Base-by-base conservation (phyloP, 2,329 filamentous ascomycete species). In the Corniculantispora saksenae region DNA sequence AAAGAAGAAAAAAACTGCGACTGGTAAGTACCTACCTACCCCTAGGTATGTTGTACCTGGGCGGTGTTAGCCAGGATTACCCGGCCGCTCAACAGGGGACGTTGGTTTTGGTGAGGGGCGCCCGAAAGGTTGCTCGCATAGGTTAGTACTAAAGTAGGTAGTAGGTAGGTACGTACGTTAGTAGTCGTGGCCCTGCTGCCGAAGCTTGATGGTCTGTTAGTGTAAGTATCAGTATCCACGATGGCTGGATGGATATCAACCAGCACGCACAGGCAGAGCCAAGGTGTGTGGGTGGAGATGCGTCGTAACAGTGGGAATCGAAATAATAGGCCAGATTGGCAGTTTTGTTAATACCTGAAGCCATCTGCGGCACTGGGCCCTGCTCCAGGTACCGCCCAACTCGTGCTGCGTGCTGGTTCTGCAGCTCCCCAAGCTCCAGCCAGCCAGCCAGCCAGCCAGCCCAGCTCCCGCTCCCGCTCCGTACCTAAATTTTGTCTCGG, bases 401-500 rank as follows among this genome's bases (percentile, higher is more conserved):
- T 13, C 9, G 38, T 13, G 38, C 38, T 43, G 38, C 8, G 8
- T 54, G 27, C 19, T 29, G 51, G 45, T 21, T n/a, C n/a, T 55
- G 51, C 7, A 17, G 51, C 50, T 53, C 25, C 9, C 23, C 27
- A 25, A 29, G 43, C 54, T 45, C 54, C 17, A 13, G 23, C 55
- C 47, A 19, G 17, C 17, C 27, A 15, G 47, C 40, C 40, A 29
- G 61, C 61, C 48, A 29, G 9, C 23, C 6, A 9, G 13, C 19
- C 19, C 47, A 50, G 47, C 60, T 40, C 45, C 51, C 32, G 29
- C 43, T 50, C 8, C 17, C n/a, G 45, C 29, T 61, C 4, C 25
- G 1, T 61, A 43, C 19, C 47, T 48, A 63, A 63, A 50, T 63
- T 57, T n/a, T 40, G 60, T 57, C 27, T 48, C 43, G 51, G 25